Base-by-base conservation (phyloP, 352 stramenopile species). In the Phytophthora pinifolia region DNA sequence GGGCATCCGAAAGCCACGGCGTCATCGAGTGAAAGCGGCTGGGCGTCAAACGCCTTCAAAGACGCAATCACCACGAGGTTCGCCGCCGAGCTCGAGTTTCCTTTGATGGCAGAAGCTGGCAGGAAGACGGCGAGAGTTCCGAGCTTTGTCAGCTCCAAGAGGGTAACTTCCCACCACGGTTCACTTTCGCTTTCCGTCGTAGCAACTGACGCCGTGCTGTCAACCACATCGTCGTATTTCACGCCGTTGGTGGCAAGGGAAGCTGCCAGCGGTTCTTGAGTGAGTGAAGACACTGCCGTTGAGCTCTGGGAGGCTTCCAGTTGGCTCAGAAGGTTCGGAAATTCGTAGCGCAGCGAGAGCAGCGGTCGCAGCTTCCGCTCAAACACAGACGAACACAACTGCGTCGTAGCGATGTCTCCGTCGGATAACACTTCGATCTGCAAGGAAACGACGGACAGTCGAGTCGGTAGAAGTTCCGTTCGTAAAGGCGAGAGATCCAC, bases 371-470 rank as follows among this genome's bases (percentile, higher is more conserved):
- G 46, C 6, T 67, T 68, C 10, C 75, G 59, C 25, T 84, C 79
- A 52, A 89, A 89, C 9, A 72, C 29, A 0, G 79, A 89, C 6
- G 79, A 88, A 29, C 79, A 89, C 4, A 89, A 41, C 7, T 89
- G 79, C 0, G 77, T 88, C 13, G 49, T 65, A 10, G 63, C 59
- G 13, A 54, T 62, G 27, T 55, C 63, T 14, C 45, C 42, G 31
- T 63, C 75, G 0, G 41, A 54, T 0, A 92, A 32, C 6, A 90
- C 70, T 41, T 86, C 62, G 25, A 92, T 72, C 3, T 67, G 53
- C 1, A 92, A 41, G 3, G 77, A 83, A 3, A 87, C 15, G 0
- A 86, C 68, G 0, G 76, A 56, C 5, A 82, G 36, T 22, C 62
- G 59, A 14, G 66, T 79, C 0, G 74, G 55, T 5, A 86, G 39